These are phyloP conservation scores for Coffea humblotiana DNA, from an alignment of 305 asterid genomes.

Conservation along the genomic window DNA sequence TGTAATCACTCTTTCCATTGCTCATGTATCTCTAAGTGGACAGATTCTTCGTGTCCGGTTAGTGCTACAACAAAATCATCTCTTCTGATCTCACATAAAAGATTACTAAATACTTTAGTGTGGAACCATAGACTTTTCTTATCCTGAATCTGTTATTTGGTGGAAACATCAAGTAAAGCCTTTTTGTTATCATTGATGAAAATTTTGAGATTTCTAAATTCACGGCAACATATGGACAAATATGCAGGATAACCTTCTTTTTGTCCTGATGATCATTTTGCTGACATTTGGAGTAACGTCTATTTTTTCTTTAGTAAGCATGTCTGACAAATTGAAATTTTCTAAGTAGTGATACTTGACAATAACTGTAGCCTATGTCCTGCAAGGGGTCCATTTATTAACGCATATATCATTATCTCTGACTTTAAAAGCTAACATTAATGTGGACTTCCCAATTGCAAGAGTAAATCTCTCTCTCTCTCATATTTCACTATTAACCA, in stretches of 20 bases:
- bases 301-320: background rate
- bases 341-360: background rate
- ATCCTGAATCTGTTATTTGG: no score
- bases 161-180: background rate
- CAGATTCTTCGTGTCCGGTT: conserved; percentile 99
- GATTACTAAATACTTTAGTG: background rate
- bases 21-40: conserved; percentile 97
- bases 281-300: background rate
- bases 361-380: background rate
- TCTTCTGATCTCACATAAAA: background rate
- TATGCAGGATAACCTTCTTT: no score
- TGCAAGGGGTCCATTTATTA: background rate
- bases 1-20: conserved; percentile 99
- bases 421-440: no score
- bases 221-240: background rate
- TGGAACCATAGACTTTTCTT: background rate
- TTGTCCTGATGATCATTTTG: background rate
- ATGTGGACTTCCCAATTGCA: background rate
- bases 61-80: conserved; percentile 14
- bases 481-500: background rate
- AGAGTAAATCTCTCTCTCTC: background rate
- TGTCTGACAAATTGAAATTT: background rate
- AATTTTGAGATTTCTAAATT: background rate
- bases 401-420: background rate
- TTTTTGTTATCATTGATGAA: background rate